Evolutionary conservation across 1,284 basidiomycete genomes (phyloP), one percentile per base, ranked within the genome.

Genomic region (Moniliophthora roreri): DNA sequence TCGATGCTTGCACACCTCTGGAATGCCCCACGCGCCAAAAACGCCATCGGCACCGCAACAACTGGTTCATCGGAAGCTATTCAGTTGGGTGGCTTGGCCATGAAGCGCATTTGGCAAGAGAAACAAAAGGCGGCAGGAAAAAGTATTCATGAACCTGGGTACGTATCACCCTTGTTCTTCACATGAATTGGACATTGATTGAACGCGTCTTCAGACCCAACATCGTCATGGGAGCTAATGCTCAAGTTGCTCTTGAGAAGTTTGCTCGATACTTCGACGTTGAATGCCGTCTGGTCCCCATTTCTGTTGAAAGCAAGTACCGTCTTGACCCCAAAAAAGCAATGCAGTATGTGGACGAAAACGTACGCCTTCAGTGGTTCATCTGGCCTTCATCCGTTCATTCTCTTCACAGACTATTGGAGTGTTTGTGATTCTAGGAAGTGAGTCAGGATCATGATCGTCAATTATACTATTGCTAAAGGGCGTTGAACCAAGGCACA

Each of bases 61-160:
- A 96, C 95, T 1, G 95, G 95, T 6, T 94, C 91, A 0, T 95
- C 87, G 2, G 94, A 97, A 70, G 95, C 93, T 2, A 93, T 95
- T 63, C 92, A 95, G 71, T 87, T 97, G 6, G 95, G 93, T 15
- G 95, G 94, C 41, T 81, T 98, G 18, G 93, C 95, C 15, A 91
- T 98, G 85, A 98, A 98, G 76, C 90, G 89, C 64, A 80, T 87
- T 46, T 98, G 95, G 95, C 95, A 98, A 69, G 85, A 85, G 58
- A 87, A 83, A 66, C 87, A 89, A 70, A 95, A 94, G 72, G 87
- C 84, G 0, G 83, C 82, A 1, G 95, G 95, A 37, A 94, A 94
- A 69, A 87, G 83, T 56, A 91, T 91, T 52, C 84, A 93, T 63
- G 87, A 93, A 60, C 92, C 92, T 16, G 91, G 76, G 76, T 73